Base-by-base conservation (phyloP, 75 land plant genomes). In the Larix kaempferi region DNA sequence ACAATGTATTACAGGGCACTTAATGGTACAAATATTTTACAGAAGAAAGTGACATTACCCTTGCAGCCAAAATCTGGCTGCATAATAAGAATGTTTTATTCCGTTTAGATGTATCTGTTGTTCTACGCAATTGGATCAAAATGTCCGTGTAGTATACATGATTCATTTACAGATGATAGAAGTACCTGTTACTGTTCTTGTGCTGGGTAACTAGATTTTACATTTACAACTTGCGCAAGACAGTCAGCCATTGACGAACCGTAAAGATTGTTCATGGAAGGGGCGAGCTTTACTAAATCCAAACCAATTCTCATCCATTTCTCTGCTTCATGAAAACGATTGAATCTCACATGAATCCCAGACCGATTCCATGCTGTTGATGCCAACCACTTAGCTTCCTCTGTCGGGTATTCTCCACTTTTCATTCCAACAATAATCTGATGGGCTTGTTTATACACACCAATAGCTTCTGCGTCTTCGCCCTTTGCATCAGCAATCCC, bases 301-400 rank as follows among this genome's bases (percentile, higher is more conserved):
- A 96, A 59, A 22, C 91, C 99, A 67, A 90, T 72, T 22, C 77
- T 85, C 97, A 96, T 96, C 99, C 99, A 96, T 55, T 82, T 86
- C 73, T 84, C 90, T 6, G 93, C 91, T 14, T 23, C 74, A 6
- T 75, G 75, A 56, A 74, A 64, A 77, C 88, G 86, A 21, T 79
- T 84, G 57, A 96, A 71, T 65, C 89, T 82, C 27, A 83, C 83
- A 3, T 89, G 89, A 35, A 90, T 16, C 4, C 87, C 83, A 56
- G 91, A 90, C 57, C 93, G 79, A 76, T 96, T 96, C 99, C 99
- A 96, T 39, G 97, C 91, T 4, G 97, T 94, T n/a, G 84, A 87
- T 5, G 92, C 90, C 59, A 96, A 86, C 99, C 99, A 96, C 82
- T 96, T 96, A 12, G 87, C 97, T 80, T 96, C 99, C 35, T 96